Evolutionary conservation across 352 stramenopile genomes (phyloP).

Genomic region (Phytophthora pinifolia): DNA sequence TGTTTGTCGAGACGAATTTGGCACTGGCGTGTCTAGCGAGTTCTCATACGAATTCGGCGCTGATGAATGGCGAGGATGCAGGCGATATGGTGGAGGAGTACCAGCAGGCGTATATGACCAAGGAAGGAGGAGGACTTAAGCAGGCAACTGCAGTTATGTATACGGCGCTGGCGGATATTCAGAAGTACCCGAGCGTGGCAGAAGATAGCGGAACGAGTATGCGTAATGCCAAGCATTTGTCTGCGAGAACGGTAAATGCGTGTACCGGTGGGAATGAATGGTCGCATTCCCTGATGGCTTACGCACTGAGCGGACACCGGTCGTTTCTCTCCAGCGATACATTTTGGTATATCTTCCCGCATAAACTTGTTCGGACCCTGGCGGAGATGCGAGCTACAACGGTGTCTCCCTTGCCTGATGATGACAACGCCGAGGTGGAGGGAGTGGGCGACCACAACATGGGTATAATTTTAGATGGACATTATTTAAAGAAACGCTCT

Average conservation of each 20-base stretch:
- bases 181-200: constrained; percentile 5
- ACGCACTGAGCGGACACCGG: neutral
- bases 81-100: constrained; percentile 11
- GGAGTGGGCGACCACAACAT: too few species aligned
- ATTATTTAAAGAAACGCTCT: too few species aligned
- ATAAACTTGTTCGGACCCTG: neutral
- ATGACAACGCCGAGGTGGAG: neutral
- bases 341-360: constrained; percentile 6
- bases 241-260: constrained; percentile 3
- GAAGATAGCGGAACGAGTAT: neutral
- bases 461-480: too few species aligned
- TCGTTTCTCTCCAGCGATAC: neutral
- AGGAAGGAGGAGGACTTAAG: constrained; percentile 10
- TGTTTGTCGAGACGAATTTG: constrained; percentile 6
- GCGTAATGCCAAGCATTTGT: constrained; percentile 1
- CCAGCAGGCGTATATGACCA: constrained; percentile 13
- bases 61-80: constrained; percentile 5
- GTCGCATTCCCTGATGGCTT: constrained; percentile 4
- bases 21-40: neutral
- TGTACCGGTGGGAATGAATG: constrained; percentile 7
- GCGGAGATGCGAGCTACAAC: too few species aligned
- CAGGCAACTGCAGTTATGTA: neutral
- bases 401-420: too few species aligned
- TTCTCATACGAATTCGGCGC: constrained; percentile 1
- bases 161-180: neutral